These are phyloP conservation scores for Candida oleophila DNA, from an alignment of 805 yeast genomes.

Conservation along the genomic window DNA sequence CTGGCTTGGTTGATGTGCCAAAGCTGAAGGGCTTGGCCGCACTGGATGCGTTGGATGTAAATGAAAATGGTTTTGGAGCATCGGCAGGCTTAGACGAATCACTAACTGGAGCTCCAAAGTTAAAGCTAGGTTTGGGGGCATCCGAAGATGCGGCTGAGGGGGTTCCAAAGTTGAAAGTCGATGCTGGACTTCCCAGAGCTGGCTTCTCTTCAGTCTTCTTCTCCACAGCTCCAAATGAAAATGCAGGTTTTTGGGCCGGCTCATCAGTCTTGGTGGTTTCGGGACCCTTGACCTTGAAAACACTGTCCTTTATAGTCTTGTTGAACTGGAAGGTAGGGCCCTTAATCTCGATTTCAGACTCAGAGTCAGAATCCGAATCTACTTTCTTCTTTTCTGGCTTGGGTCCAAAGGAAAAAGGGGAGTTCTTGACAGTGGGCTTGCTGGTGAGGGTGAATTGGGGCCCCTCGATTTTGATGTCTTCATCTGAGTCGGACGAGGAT, in stretches of 20 bases:
- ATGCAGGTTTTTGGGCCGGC: not conserved
- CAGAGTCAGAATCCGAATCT: conserved; percentile 50
- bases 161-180: conserved; percentile 3
- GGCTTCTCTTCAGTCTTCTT: conserved; percentile 5
- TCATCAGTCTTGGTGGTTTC: conserved; percentile 6
- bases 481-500: conserved; percentile 24
- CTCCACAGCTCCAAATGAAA: conserved; percentile 5
- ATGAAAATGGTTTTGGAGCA: conserved; percentile 28
- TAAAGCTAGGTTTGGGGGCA: conserved; percentile 5
- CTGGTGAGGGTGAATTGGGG: conserved; percentile 32
- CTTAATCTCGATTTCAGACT: conserved; percentile 63
- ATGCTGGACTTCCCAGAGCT: conserved; percentile 9
- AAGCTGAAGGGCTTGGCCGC: conserved; percentile 24
- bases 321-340: conserved; percentile 65
- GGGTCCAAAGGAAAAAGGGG: conserved; percentile 39
- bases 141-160: conserved; percentile 2
- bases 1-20: conserved; percentile 21
- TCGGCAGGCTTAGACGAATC: conserved; percentile 6
- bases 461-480: conserved; percentile 31
- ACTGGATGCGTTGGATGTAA: conserved; percentile 25
- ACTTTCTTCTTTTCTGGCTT: conserved; percentile 22
- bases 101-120: conserved; percentile 6
- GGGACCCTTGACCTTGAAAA: conserved; percentile 21
- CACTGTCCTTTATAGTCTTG: conserved; percentile 34
- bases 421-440: conserved; percentile 29